A percentile compares a stretch with the other conserved stretches of the same genome.
phyloP scores from a whole-genome alignment of 345 rosid species.

The Melastoma malabathricum region DNA sequence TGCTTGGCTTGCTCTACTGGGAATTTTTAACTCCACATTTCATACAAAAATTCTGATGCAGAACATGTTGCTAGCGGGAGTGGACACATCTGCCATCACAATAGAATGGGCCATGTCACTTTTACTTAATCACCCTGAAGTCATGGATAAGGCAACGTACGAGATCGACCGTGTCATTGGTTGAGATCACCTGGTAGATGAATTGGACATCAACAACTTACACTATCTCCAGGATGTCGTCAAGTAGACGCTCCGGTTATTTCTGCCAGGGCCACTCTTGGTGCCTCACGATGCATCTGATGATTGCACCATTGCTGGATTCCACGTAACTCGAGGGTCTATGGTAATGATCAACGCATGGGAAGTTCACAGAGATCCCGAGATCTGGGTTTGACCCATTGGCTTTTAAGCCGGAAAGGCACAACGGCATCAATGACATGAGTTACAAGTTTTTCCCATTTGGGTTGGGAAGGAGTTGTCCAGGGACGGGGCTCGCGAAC shows the following conservation, averaged over 20 bases:
- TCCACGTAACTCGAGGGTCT: conserved; percentile 9
- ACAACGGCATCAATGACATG: no score
- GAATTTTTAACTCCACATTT: neutral
- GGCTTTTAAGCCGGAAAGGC: conserved; percentile 14
- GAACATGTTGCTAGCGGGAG: conserved; percentile 13
- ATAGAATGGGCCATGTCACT: conserved; percentile 19
- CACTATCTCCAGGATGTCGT: conserved; percentile 12
- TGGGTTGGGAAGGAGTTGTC: conserved; percentile 12
- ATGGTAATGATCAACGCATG: conserved; percentile 12
- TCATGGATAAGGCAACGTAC: conserved; percentile 7
- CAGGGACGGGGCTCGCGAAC: conserved; percentile 4
- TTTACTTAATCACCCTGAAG: conserved; percentile 12
- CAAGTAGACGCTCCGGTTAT: conserved; percentile 10
- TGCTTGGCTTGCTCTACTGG: neutral
- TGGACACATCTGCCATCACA: conserved; percentile 10
- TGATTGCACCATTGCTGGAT: conserved; percentile 15
- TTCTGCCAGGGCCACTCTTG: conserved; percentile 8
- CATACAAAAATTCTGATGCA: neutral
- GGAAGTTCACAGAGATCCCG: conserved; percentile 12
- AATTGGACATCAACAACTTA: conserved; percentile 11
- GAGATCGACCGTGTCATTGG: conserved; percentile 13
- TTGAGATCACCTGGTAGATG: conserved; percentile 4
- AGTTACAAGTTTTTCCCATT: no score
- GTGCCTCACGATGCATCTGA: conserved; percentile 10
- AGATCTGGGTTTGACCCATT: conserved; percentile 10